Conservation (phyloP, 106 monocot genomes). For the Amphibolis antarctica region DNA sequence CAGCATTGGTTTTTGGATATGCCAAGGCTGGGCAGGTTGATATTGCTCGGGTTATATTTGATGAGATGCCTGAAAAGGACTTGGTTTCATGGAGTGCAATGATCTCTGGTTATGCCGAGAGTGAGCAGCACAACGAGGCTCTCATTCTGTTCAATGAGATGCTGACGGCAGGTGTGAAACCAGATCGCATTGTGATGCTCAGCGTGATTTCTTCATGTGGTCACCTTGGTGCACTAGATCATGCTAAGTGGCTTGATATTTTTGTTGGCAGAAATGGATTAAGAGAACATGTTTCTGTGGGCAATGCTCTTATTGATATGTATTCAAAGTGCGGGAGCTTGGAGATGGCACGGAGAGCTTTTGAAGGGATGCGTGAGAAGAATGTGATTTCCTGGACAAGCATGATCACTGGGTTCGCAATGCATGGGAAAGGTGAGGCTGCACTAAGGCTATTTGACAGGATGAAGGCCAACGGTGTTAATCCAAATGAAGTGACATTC, state of each 20-base stretch:
- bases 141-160: constrained; percentile 47
- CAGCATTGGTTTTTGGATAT: constrained; percentile 57
- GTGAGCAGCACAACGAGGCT: constrained; percentile 43
- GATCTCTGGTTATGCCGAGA: constrained; percentile 53
- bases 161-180: constrained; percentile 21
- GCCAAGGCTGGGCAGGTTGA: constrained; percentile 31
- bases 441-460: constrained; percentile 34
- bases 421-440: constrained; percentile 41
- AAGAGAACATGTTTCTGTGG: constrained; percentile 2
- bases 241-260: constrained; percentile 37
- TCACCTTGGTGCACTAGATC: constrained; percentile 43
- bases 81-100: constrained; percentile 56
- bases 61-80: constrained; percentile 37
- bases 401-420: constrained; percentile 48
- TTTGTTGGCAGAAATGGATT: constrained; percentile 28
- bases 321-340: constrained; percentile 54
- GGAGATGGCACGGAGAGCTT: constrained; percentile 21
- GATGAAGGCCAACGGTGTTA: constrained; percentile 30
- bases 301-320: constrained; percentile 47
- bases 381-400: constrained; percentile 60
- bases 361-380: constrained; percentile 26
- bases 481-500: constrained; percentile 47
- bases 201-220: constrained; percentile 58
- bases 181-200: constrained; percentile 47
- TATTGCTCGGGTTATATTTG: constrained; percentile 40